Conservation (phyloP, 441 rosid genomes). For the Pelargonium myrrhifolium region DNA sequence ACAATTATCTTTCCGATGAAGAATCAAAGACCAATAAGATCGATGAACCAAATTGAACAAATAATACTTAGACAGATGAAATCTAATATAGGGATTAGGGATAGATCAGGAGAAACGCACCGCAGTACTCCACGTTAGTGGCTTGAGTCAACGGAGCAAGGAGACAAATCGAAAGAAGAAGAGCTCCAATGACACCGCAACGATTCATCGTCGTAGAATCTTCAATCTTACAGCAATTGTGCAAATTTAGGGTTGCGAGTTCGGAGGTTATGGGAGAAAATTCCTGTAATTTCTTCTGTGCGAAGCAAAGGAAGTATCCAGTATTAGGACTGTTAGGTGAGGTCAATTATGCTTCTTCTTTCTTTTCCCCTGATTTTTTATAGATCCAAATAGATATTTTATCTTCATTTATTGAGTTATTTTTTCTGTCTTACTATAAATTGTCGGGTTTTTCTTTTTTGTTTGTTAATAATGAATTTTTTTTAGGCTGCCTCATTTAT, state of each 20-base stretch:
- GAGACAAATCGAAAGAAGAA: not conserved
- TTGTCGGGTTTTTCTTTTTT: no score
- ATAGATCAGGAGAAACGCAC: slow-evolving; percentile 15
- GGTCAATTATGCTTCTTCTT: no score
- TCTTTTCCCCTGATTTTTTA: no score
- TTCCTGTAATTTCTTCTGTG: no score
- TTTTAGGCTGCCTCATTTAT: no score
- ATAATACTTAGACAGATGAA: not conserved
- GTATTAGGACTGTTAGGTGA: no score
- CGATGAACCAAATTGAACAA: not conserved
- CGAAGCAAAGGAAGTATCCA: no score
- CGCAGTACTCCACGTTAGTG: slow-evolving; percentile 49
- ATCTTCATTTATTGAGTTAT: no score
- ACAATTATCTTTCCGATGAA: not conserved
- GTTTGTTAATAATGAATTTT: no score
- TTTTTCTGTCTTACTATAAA: no score
- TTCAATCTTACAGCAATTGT: not conserved
- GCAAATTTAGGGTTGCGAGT: not conserved
- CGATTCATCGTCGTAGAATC: not conserved
- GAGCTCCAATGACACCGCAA: not conserved
- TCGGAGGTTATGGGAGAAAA: no score
- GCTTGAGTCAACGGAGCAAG: slow-evolving; percentile 20
- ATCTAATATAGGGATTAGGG: not conserved
- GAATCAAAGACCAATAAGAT: not conserved
- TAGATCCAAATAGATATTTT: no score